Percentiles rank a stretch among this genome's conserved stretches.
Conservation (phyloP, 805 yeast species). For the Kregervanrija fluxuum region DNA sequence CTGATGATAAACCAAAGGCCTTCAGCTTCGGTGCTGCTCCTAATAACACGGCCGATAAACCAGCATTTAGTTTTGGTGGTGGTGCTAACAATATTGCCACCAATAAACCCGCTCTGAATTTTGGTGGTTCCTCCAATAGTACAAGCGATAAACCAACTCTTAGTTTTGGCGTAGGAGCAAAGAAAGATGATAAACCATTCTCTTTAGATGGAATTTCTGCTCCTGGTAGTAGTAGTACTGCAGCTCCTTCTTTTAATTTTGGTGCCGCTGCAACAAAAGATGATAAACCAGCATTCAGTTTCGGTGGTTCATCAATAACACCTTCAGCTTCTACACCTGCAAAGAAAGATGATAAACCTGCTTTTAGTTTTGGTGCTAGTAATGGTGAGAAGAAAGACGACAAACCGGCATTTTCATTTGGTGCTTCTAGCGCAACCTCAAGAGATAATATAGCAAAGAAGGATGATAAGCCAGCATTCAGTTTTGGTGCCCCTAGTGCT, state of each 20-base stretch:
- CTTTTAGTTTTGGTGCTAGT: background rate
- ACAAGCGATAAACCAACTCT: constrained; percentile 1
- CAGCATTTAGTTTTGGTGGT: constrained; percentile 2
- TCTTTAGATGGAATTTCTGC: background rate
- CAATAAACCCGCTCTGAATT: background rate
- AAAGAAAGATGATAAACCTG: background rate
- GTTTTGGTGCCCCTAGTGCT: constrained; percentile 11
- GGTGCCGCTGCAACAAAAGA: constrained; percentile 2
- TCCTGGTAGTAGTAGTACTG: constrained; percentile 4
- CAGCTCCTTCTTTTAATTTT: constrained; percentile 2
- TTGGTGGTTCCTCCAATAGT: background rate
- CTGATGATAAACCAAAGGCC: background rate
- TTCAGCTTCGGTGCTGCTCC: constrained; percentile 4
- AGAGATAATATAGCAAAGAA: constrained; percentile 2
- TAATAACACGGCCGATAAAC: background rate
- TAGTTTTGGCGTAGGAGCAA: constrained; percentile 1
- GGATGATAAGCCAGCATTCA: constrained; percentile 4
- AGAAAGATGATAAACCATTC: background rate
- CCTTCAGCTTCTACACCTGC: constrained; percentile 6
- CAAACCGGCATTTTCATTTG: constrained; percentile 13
- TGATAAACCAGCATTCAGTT: constrained; percentile 12
- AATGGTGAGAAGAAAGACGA: constrained; percentile 3
- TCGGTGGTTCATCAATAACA: constrained; percentile 16
- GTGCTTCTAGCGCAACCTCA: constrained; percentile 1
- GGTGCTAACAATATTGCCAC: background rate